Percentiles rank a stretch among this genome's conserved stretches.
Conservation (phyloP, 257 asterid genomes). For the Euphrasia confusa region DNA sequence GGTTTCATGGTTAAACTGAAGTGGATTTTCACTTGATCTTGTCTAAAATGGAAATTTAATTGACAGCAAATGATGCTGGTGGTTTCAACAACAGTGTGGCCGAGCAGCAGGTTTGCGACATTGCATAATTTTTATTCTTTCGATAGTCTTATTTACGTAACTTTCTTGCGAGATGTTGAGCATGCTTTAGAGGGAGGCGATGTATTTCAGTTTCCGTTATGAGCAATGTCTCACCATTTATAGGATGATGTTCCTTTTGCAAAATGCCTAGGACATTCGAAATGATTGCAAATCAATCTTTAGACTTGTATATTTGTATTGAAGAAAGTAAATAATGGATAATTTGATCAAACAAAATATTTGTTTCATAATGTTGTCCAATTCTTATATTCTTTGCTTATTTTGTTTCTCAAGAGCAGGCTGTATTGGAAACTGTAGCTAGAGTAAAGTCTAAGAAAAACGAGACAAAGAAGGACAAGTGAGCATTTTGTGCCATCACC, state of each 20-base stretch:
- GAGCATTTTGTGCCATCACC: slow-evolving; percentile 17
- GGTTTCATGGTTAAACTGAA: slow-evolving; percentile 12
- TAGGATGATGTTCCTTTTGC: slow-evolving; percentile 16
- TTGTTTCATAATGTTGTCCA: background rate
- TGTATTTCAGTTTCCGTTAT: slow-evolving; percentile 7
- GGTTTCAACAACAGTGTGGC: slow-evolving; percentile 96
- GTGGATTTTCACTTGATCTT: slow-evolving; percentile 17
- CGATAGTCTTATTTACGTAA: slow-evolving; percentile 13
- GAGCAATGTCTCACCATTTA: slow-evolving; percentile 9
- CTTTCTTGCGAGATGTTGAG: background rate
- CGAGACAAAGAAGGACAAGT: slow-evolving; percentile 95
- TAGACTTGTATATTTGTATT: background rate
- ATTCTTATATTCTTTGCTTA: background rate
- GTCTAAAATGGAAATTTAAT: slow-evolving; percentile 23
- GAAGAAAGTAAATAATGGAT: background rate
- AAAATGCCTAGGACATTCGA: slow-evolving; percentile 10
- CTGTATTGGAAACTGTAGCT: slow-evolving; percentile 96
- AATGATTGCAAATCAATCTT: slow-evolving; percentile 21
- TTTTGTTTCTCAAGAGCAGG: slow-evolving; percentile 43
- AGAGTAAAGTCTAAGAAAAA: slow-evolving; percentile 94
- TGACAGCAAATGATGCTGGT: slow-evolving; percentile 86
- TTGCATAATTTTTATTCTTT: slow-evolving; percentile 20
- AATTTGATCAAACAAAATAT: background rate
- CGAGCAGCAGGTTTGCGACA: slow-evolving; percentile 77
- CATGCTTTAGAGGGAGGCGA: slow-evolving; percentile 4